These are phyloP conservation scores for Xylariaceae sp. DNA, from an alignment of 2,329 filamentous ascomycete species.

Conservation along the genomic window DNA sequence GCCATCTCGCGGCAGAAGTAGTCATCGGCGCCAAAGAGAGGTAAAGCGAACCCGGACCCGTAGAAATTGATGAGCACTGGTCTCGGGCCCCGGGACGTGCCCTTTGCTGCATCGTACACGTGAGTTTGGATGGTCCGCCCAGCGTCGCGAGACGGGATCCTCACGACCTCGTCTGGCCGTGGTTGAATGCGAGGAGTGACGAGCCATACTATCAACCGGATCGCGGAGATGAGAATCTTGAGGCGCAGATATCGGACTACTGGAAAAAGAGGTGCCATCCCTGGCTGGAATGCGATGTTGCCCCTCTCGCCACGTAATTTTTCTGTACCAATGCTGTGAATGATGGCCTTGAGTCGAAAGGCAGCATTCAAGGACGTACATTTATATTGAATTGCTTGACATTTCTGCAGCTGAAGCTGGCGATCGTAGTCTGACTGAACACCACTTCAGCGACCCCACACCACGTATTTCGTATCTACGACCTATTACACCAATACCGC, in stretches of 20 bases:
- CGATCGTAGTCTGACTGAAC: too few relatives aligned
- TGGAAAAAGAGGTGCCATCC: constrained; percentile 5
- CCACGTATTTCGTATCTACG: too few relatives aligned
- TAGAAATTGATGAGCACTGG: constrained; percentile 37
- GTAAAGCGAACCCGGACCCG: constrained; percentile 35
- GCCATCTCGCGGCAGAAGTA: constrained; percentile 36
- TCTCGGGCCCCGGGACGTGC: constrained; percentile 10
- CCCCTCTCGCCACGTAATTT: too few relatives aligned
- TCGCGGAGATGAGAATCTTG: constrained; percentile 1
- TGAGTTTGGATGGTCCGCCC: constrained; percentile 28
- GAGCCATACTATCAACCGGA: constrained; percentile 6
- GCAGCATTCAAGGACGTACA: too few relatives aligned
- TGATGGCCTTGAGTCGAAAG: too few relatives aligned
- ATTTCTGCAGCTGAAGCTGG: too few relatives aligned
- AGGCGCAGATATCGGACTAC: constrained; percentile 6
- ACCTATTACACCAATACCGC: too few relatives aligned
- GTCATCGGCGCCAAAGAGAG: constrained; percentile 39
- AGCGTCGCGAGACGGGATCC: constrained; percentile 28
- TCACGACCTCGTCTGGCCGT: constrained; percentile 10
- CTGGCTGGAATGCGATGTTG: too few relatives aligned
- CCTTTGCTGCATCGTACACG: constrained; percentile 20
- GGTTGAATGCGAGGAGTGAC: constrained; percentile 5
- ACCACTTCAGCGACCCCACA: too few relatives aligned
- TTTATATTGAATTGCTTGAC: too few relatives aligned
- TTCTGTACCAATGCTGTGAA: neutral